phyloP scores from a whole-genome alignment of 495 filamentous ascomycete genomes.

The Lophiostoma macrostomum region DNA sequence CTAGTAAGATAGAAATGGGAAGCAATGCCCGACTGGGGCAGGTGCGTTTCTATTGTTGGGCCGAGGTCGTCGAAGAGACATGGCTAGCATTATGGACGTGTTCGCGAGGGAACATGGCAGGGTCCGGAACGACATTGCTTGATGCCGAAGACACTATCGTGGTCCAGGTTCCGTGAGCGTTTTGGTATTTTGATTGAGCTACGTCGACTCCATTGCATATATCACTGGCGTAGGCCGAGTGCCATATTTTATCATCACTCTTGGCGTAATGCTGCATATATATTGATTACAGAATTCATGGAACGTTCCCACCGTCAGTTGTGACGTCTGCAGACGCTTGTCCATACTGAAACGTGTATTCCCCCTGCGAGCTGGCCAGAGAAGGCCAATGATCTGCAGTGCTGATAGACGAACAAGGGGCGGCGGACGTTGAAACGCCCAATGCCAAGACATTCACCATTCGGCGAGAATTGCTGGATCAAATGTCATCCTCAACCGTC shows the following conservation, averaged over 20 bases:
- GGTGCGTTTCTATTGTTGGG: constrained; percentile 30
- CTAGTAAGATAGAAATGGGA: background rate
- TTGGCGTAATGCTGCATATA: too few relatives aligned
- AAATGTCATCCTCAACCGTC: background rate
- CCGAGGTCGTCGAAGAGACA: constrained; percentile 23
- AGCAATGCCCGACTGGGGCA: constrained; percentile 1
- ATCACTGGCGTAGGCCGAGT: constrained; percentile 1
- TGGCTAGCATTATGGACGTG: constrained; percentile 27
- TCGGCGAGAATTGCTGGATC: background rate
- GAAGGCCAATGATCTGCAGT: too few relatives aligned
- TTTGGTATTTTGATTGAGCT: background rate
- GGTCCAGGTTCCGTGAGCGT: constrained; percentile 11
- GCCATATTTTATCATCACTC: too few relatives aligned
- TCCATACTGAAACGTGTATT: too few relatives aligned
- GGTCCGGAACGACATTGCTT: constrained; percentile 13
- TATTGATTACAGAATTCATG: too few relatives aligned
- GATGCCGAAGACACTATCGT: constrained; percentile 23
- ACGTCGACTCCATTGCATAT: background rate
- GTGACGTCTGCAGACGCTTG: too few relatives aligned
- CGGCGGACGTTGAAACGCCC: constrained; percentile 8
- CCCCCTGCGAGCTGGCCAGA: too few relatives aligned
- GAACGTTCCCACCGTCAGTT: too few relatives aligned
- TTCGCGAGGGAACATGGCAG: constrained; percentile 5
- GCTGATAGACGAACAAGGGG: background rate
- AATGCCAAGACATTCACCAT: constrained; percentile 20